Evolutionary conservation across 768 basidiomycete species (phyloP).

Genomic region (Cantharellus anzutake): DNA sequence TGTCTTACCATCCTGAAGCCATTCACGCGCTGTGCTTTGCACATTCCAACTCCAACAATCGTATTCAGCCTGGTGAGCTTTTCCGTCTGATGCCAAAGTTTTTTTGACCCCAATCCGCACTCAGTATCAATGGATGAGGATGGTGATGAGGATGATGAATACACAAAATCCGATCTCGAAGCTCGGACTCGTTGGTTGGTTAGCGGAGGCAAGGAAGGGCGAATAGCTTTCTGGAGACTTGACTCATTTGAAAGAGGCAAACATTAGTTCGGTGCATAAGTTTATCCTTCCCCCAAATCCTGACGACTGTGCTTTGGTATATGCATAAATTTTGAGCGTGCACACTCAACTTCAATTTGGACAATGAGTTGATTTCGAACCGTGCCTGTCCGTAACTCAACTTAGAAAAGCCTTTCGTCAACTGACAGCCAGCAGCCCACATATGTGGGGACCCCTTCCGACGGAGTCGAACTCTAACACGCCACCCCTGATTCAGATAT

Average conservation of each 20-base stretch:
- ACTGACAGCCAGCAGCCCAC: too few relatives aligned
- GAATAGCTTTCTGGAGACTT: constrained; percentile 51
- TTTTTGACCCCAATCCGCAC: not conserved
- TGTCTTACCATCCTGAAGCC: constrained; percentile 61
- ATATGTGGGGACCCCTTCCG: too few relatives aligned
- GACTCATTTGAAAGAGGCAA: constrained; percentile 15
- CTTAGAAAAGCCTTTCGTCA: too few relatives aligned
- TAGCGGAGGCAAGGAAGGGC: constrained; percentile 43
- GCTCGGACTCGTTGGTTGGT: constrained; percentile 41
- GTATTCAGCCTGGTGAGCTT: not conserved
- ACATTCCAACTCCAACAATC: not conserved
- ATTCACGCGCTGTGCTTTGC: constrained; percentile 67
- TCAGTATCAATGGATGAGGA: constrained; percentile 3
- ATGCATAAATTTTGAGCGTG: too few relatives aligned
- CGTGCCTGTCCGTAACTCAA: too few relatives aligned
- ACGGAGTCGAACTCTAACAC: too few relatives aligned
- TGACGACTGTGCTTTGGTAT: too few relatives aligned
- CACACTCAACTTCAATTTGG: too few relatives aligned
- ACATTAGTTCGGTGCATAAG: not conserved
- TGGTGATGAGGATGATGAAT: constrained; percentile 27
- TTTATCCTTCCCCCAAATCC: too few relatives aligned
- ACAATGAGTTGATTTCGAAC: too few relatives aligned
- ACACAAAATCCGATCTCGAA: constrained; percentile 25
- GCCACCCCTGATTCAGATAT: too few relatives aligned
- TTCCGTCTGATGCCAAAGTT: too few relatives aligned